Conservation (phyloP, 2,329 filamentous ascomycete species). For the Neonectria neomacrospora region DNA sequence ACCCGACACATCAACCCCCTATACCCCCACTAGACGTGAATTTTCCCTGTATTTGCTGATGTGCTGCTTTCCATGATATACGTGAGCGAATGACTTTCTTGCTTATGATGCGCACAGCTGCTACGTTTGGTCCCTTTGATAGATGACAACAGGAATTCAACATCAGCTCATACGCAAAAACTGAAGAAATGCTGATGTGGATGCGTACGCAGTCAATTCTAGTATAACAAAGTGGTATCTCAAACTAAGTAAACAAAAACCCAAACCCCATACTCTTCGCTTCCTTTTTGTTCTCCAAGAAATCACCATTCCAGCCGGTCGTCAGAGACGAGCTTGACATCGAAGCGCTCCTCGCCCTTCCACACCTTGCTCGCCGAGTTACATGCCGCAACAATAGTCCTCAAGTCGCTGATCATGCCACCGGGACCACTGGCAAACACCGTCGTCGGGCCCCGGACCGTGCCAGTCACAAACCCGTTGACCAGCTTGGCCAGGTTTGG, state of each 20-base stretch:
- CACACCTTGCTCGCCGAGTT: conserved; percentile 66
- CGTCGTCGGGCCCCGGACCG: conserved; percentile 60
- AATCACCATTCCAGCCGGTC: conserved; percentile 66
- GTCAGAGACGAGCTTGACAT: conserved; percentile 69
- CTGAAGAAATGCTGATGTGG: background rate
- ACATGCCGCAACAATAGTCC: conserved; percentile 62
- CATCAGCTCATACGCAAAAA: background rate
- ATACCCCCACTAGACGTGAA: too few species aligned
- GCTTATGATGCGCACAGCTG: too few species aligned
- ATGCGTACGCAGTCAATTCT: background rate
- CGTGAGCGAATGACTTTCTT: too few species aligned
- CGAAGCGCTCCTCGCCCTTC: conserved; percentile 65
- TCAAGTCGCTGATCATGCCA: conserved; percentile 68
- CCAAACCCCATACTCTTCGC: conserved; percentile 19
- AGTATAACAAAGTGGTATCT: conserved; percentile 38
- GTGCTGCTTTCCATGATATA: too few species aligned
- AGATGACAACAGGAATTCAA: too few species aligned
- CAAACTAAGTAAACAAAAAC: conserved; percentile 18
- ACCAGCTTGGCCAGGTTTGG: conserved; percentile 61
- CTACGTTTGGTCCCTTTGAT: too few species aligned
- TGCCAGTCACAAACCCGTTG: conserved; percentile 58
- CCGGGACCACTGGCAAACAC: conserved; percentile 71
- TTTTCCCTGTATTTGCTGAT: too few species aligned
- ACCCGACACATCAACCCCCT: too few species aligned
- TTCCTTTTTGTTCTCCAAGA: background rate